phyloP scores from a whole-genome alignment of 2,329 filamentous ascomycete genomes.

The Didymella pomorum region DNA sequence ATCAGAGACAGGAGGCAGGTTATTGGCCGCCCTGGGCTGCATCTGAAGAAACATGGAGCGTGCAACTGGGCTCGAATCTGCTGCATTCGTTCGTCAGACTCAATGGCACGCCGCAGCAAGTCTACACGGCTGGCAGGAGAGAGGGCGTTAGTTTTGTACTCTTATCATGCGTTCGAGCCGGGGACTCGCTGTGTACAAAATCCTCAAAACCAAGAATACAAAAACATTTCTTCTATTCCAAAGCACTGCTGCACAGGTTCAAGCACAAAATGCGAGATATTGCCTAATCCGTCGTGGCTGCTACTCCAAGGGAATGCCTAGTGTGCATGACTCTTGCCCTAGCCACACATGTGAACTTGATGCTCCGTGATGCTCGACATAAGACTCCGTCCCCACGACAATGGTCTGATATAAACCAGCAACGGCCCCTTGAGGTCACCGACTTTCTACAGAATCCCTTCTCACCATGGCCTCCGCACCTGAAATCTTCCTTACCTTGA shows the following conservation, averaged over 20 bases:
- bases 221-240: conserved; percentile 12
- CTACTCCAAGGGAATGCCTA: conserved; percentile 25
- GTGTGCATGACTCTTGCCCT: conserved; percentile 39
- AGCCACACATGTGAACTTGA: conserved; percentile 21
- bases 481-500: conserved; percentile 29
- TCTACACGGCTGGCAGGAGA: neutral
- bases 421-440: conserved; percentile 27
- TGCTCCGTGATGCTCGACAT: conserved; percentile 19
- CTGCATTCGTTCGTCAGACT: conserved; percentile 15
- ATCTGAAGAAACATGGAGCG: neutral
- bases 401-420: conserved; percentile 30
- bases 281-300: conserved; percentile 31
- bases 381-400: conserved; percentile 14
- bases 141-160: conserved; percentile 27
- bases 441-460: neutral
- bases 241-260: neutral
- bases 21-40: conserved; percentile 6
- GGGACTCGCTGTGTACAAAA: conserved; percentile 46
- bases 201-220: conserved; percentile 29
- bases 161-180: conserved; percentile 38
- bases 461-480: conserved; percentile 28
- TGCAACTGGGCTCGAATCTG: conserved; percentile 14
- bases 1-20: conserved; percentile 8
- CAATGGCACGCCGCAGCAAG: neutral
- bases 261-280: conserved; percentile 36